Evolutionary conservation across 768 basidiomycete species (phyloP).

Genomic region (Rhizopogon salebrosus): DNA sequence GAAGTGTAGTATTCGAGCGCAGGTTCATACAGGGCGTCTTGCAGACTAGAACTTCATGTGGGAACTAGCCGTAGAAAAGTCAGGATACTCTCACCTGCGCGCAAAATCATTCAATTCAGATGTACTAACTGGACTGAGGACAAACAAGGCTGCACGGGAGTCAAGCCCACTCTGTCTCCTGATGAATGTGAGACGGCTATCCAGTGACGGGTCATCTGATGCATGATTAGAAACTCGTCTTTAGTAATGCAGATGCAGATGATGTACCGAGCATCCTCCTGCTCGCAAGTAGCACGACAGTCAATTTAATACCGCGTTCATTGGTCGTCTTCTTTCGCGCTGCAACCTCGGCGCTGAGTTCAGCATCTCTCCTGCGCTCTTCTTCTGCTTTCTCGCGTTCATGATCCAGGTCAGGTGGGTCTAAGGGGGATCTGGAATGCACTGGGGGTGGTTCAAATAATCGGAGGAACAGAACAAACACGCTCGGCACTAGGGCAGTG

Average conservation of each 20-base stretch:
- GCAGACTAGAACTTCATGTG: conserved; percentile 47
- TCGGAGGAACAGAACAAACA: conserved; percentile 87
- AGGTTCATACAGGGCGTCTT: conserved; percentile 83
- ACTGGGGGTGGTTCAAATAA: conserved; percentile 62
- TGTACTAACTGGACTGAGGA: conserved; percentile 87
- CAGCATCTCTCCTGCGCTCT: conserved; percentile 68
- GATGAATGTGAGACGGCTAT: conserved; percentile 80
- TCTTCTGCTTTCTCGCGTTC: conserved; percentile 58
- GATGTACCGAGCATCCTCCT: conserved; percentile 76
- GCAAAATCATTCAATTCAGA: conserved; percentile 88
- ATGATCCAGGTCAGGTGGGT: conserved; percentile 45
- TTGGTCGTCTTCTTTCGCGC: conserved; percentile 71
- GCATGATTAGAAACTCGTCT: neutral
- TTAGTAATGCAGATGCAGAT: neutral
- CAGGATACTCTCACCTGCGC: conserved; percentile 45
- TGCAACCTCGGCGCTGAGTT: conserved; percentile 76
- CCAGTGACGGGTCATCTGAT: conserved; percentile 80
- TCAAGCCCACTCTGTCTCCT: conserved; percentile 86
- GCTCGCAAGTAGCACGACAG: conserved; percentile 90
- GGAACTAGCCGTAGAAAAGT: neutral
- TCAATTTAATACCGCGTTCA: conserved; percentile 90
- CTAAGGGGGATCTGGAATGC: conserved; percentile 48
- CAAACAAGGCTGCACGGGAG: conserved; percentile 88
- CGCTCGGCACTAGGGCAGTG: conserved; percentile 83
- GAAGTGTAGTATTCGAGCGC: conserved; percentile 91